Evolutionary conservation across 192 early-diverging fungal genomes (phyloP).

Genomic region (Mortierella hygrophila): DNA sequence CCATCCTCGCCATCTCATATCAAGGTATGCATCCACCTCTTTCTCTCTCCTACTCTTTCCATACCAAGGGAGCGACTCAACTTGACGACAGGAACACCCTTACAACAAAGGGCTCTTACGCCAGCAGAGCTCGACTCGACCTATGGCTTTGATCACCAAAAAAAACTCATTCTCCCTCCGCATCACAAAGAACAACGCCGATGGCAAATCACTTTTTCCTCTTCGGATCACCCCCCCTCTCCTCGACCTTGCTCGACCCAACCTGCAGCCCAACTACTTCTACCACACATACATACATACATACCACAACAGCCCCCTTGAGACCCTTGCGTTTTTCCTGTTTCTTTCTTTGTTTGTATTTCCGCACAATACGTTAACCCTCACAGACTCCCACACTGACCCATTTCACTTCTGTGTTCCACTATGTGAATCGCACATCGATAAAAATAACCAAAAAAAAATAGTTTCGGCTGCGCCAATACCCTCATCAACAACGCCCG

Average conservation of each 20-base stretch:
- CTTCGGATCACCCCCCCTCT: background rate
- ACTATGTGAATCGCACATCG: background rate
- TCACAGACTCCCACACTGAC: background rate
- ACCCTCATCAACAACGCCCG: background rate
- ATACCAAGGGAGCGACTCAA: background rate
- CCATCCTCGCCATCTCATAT: conserved; percentile 11
- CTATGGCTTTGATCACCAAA: background rate
- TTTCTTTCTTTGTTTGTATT: background rate
- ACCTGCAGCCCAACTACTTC: background rate
- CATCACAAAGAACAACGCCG: background rate
- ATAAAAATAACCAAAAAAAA: background rate
- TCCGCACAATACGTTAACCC: background rate
- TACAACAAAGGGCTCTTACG: background rate
- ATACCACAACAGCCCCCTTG: background rate
- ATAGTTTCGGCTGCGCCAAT: conserved; percentile 24
- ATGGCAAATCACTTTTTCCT: background rate
- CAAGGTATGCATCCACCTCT: conserved; percentile 16
- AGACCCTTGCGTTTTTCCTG: background rate
- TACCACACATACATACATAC: too few species aligned
- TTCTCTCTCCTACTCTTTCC: background rate
- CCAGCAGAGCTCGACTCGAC: background rate
- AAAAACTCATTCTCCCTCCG: background rate
- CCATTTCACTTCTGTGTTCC: background rate
- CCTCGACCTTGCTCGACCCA: background rate
- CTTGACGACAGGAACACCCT: background rate